These are phyloP conservation scores for Phaeosphaeriaceae sp. DNA, from an alignment of 2,329 filamentous ascomycete species.

Conservation along the genomic window DNA sequence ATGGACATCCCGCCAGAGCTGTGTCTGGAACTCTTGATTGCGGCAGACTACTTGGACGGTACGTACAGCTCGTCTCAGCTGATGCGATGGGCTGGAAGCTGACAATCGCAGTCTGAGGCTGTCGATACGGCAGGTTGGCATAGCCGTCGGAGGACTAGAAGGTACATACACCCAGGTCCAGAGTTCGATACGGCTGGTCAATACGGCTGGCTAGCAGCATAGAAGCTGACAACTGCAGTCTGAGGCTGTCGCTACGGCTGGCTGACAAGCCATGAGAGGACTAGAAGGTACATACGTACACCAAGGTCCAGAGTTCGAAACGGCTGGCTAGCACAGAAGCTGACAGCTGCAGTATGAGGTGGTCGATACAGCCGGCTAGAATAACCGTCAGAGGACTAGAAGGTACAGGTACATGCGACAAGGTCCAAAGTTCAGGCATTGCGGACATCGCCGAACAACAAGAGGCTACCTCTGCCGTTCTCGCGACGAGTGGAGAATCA, in stretches of 20 bases:
- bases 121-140: background rate
- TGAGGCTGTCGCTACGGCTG: background rate
- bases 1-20: slow-evolving; percentile 82
- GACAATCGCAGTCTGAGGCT: background rate
- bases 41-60: slow-evolving; percentile 73
- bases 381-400: too few species aligned
- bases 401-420: too few species aligned
- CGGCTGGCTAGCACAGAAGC: too few species aligned
- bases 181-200: background rate
- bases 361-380: too few species aligned
- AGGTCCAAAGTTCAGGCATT: too few species aligned
- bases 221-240: background rate
- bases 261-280: background rate
- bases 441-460: background rate
- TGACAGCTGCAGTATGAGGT: background rate
- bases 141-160: background rate
- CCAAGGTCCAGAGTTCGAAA: background rate
- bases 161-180: background rate
- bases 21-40: slow-evolving; percentile 78
- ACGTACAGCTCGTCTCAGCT: background rate
- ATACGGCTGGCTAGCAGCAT: too few species aligned
- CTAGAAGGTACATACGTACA: background rate
- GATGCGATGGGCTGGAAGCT: background rate
- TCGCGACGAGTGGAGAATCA: background rate
- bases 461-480: background rate